phyloP scores from a whole-genome alignment of 306 rosid species.

The Pyrus betulifolia region DNA sequence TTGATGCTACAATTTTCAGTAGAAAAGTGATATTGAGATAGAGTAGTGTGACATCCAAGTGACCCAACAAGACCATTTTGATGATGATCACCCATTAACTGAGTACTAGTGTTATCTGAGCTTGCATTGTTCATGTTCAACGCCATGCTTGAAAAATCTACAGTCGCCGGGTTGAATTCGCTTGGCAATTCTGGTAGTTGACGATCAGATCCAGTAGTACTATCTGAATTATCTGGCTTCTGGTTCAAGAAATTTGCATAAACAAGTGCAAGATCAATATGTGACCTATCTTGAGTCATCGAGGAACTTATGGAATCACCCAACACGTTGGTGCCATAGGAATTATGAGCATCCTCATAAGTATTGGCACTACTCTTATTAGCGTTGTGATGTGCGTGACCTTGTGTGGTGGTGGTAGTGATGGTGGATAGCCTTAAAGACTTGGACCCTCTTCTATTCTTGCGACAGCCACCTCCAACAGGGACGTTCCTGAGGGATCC shows the following conservation, averaged over 20 bases:
- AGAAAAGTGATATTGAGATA: not conserved
- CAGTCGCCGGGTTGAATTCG: slow-evolving; percentile 26
- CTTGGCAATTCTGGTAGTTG: slow-evolving; percentile 21
- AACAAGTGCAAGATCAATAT: slow-evolving; percentile 70
- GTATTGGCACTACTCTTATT: not conserved
- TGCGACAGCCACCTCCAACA: slow-evolving; percentile 50
- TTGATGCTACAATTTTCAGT: slow-evolving; percentile 6
- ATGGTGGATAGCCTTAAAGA: slow-evolving; percentile 15
- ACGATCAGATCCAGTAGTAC: slow-evolving; percentile 11
- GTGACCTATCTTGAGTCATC: slow-evolving; percentile 32
- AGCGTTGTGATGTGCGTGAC: not conserved
- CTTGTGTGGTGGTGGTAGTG: not conserved
- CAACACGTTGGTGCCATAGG: slow-evolving; percentile 9
- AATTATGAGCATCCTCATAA: not conserved
- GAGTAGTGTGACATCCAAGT: slow-evolving; percentile 27
- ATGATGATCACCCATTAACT: slow-evolving; percentile 17
- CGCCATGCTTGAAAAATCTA: slow-evolving; percentile 26
- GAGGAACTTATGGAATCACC: slow-evolving; percentile 32
- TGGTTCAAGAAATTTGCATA: slow-evolving; percentile 67
- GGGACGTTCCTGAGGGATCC: slow-evolving; percentile 78
- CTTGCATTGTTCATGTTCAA: slow-evolving; percentile 12
- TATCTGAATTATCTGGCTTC: slow-evolving; percentile 33
- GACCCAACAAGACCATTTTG: slow-evolving; percentile 25
- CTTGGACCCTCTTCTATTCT: slow-evolving; percentile 22
- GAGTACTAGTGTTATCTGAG: not conserved